Evolutionary conservation across 495 filamentous ascomycete species (phyloP), one percentile per base, ranked within the genome.

Genomic region (Podospora australis): DNA sequence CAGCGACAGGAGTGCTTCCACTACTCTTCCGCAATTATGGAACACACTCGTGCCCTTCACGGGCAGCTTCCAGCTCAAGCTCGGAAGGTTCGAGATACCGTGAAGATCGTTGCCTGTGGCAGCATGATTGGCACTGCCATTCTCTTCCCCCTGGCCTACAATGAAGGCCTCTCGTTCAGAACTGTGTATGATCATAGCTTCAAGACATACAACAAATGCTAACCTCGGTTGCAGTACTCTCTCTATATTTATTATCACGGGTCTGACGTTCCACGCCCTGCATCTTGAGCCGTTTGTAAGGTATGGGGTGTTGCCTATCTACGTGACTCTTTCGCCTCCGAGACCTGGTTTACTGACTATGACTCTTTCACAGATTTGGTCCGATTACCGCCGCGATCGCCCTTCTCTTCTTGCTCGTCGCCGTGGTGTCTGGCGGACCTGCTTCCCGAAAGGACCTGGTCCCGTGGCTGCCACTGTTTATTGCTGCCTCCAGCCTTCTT

Each of bases 121-220:
- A 17, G 55, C 24, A 70, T 71, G 68, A 53, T 65, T 43, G 61
- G 57, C 21, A 48, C 62, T 6, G 65, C 62, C n/a, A 42, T 68
- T 39, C 17, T 63, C 9, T 58, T 62, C 44, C 57, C 64, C 11
- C 52, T 57, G 4, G 51, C 60, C 10, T 54, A 54, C 13, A 38
- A 36, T 14, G 56, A 55, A 44, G 44, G 52, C 24, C 28, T 45
- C 1, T 54, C 60, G 35, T 65, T 64, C 44, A 45, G 51, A 30
- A 51, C 50, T 24, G 39, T 67, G 67, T 70, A 56, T 64, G 65
- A 20, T 36, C 30, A 21, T 14, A 32, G 41, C 4, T 34, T 28
- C 39, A 28, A 17, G 4, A 9, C 16, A n/a, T n/a, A n/a, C n/a
- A 32, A n/a, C 19, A 25, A 24, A 35, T 48, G 34, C 51, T 57